Evolutionary conservation across 23 red algal species (phyloP).

Genomic region (Gracilaria vermiculophylla): DNA sequence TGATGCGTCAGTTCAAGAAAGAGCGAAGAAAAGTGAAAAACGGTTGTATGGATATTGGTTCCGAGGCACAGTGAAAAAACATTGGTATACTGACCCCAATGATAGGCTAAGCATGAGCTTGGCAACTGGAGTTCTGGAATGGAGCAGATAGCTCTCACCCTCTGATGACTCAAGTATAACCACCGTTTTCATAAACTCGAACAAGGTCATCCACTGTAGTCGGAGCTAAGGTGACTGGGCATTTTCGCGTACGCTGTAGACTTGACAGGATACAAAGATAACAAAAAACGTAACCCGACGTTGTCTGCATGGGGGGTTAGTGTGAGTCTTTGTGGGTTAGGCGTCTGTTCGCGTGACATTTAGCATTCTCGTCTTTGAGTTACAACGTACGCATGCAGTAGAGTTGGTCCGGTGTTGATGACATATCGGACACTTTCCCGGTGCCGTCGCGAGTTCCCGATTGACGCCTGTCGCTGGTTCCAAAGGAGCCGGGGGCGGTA

Average conservation of each 20-base stretch:
- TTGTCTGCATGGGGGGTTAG: neutral
- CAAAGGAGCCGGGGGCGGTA: slow-evolving; percentile 45
- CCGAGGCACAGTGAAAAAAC: no score
- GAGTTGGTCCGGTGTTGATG: slow-evolving; percentile 31
- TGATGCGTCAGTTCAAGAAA: neutral
- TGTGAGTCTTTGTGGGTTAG: neutral
- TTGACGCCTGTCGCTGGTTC: slow-evolving; percentile 39
- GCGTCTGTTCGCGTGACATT: neutral
- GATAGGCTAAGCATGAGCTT: neutral
- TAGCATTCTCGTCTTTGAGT: no score
- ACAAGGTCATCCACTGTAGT: slow-evolving; percentile 43
- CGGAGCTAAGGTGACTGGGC: slow-evolving; percentile 50
- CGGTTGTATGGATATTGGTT: no score
- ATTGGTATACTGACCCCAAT: neutral
- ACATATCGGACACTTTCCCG: slow-evolving; percentile 57
- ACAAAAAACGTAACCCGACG: slow-evolving; percentile 72
- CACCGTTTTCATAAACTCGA: slow-evolving; percentile 51
- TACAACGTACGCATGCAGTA: slow-evolving; percentile 71
- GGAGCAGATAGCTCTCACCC: neutral
- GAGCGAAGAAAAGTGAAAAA: no score
- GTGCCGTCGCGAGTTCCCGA: slow-evolving; percentile 5
- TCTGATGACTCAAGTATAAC: neutral
- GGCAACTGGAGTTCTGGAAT: no score
- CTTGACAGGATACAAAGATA: slow-evolving; percentile 50
- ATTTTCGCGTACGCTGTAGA: slow-evolving; percentile 34